Base-by-base conservation (phyloP, 768 basidiomycete genomes). In the Lentinula sp. region DNA sequence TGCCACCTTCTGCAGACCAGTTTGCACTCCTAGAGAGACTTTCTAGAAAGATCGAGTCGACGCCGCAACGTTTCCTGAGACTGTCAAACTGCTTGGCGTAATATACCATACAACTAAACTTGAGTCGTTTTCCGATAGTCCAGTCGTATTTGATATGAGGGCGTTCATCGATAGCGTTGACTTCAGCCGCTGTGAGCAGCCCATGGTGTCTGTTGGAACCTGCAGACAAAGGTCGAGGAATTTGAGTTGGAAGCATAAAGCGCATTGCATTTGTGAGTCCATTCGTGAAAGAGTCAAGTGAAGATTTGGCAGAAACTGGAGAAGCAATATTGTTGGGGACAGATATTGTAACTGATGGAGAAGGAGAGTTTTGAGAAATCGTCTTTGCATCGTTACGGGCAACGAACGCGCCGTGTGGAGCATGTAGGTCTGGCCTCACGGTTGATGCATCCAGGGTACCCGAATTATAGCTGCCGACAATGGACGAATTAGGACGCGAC, bases 101-200 rank as follows among this genome's bases (percentile, higher is more conserved):
- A 70, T 91, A 93, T 12, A 88, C 86, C 15, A 87, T 93, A 68
- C 90, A 93, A 68, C 85, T 87, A 68, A 92, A 86, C 73, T 85
- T 87, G 60, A 90, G 73, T 61, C 84, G 77, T 68, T 87, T 87
- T 42, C 90, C 88, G 54, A 91, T 77, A 1, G 86, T 87, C 82
- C 87, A 90, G 61, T 90, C 87, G 63, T 91, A 90, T 71, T 89
- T 88, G 76, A 93, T 85, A 69, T 94, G 91, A 2, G 91, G 91
- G 20, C 82, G 81, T 13, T 88, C 86, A 67, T 90, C 88, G 37
- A 87, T 84, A 4, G 69, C 67, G 10, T 73, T 60, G 46, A 72
- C 73, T 41, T 79, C 78, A 15, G 74, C 67, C 6, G 75, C 67
- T 6, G 69, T 70, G 13, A 86, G 75, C 13, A 84, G 73, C 5